These are phyloP conservation scores for Apiotrichum mycotoxinovorans DNA, from an alignment of 1,284 basidiomycete species.

Conservation along the genomic window DNA sequence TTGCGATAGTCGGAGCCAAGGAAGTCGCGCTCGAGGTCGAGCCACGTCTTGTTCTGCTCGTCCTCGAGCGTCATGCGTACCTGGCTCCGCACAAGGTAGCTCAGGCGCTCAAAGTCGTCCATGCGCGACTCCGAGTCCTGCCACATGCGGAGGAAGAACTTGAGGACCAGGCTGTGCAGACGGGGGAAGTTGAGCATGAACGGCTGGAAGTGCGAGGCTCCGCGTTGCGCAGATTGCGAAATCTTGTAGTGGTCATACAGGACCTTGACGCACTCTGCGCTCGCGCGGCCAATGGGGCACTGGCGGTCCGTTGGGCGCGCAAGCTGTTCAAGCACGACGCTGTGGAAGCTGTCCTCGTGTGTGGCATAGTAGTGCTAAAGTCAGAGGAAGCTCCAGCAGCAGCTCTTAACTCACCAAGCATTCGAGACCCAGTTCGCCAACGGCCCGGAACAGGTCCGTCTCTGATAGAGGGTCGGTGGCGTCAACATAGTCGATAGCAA, in stretches of 20 bases:
- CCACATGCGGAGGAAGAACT: slow-evolving; percentile 93
- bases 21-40: slow-evolving; percentile 81
- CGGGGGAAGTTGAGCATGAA: slow-evolving; percentile 84
- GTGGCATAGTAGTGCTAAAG: slow-evolving; percentile 62
- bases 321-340: slow-evolving; percentile 80
- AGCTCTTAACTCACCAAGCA: slow-evolving; percentile 59
- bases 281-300: slow-evolving; percentile 78
- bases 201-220: slow-evolving; percentile 75
- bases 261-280: slow-evolving; percentile 61
- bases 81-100: slow-evolving; percentile 81
- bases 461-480: slow-evolving; percentile 76
- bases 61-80: slow-evolving; percentile 71
- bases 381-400: neutral
- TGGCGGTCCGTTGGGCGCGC: slow-evolving; percentile 70
- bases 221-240: slow-evolving; percentile 35
- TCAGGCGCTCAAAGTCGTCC: slow-evolving; percentile 76
- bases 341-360: slow-evolving; percentile 75
- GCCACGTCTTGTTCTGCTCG: slow-evolving; percentile 76
- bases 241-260: slow-evolving; percentile 66
- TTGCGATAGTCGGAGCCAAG: slow-evolving; percentile 78
- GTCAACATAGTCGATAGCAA: slow-evolving; percentile 52
- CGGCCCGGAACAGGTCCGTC: slow-evolving; percentile 74
- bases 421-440: slow-evolving; percentile 80
- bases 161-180: slow-evolving; percentile 75
- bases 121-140: slow-evolving; percentile 78